Conservation (phyloP, 441 rosid genomes). For the Dalechampia spathulata region DNA sequence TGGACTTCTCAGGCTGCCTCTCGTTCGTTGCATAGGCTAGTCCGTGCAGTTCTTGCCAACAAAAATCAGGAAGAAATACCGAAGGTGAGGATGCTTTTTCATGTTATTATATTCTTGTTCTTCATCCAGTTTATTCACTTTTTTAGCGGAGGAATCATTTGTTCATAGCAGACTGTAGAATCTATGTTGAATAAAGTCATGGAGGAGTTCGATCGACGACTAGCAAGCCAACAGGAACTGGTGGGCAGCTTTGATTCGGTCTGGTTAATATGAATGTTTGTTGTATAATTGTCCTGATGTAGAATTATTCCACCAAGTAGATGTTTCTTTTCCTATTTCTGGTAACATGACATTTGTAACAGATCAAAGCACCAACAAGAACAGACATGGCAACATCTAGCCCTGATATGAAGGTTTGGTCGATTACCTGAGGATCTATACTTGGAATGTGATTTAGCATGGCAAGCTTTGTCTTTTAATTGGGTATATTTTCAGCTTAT, state of each 20-base stretch:
- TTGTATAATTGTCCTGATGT: not conserved
- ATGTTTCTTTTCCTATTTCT: slow-evolving; percentile 4
- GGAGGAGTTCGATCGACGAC: slow-evolving; percentile 75
- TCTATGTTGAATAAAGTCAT: slow-evolving; percentile 72
- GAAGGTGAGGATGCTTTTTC: slow-evolving; percentile 36
- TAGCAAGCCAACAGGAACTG: slow-evolving; percentile 49
- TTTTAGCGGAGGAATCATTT: slow-evolving; percentile 16
- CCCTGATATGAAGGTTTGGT: slow-evolving; percentile 13
- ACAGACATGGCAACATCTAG: slow-evolving; percentile 19
- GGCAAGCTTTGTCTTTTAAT: not conserved
- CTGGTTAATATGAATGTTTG: not conserved
- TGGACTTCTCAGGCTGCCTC: slow-evolving; percentile 41
- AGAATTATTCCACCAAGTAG: not conserved
- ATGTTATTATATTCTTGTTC: slow-evolving; percentile 3
- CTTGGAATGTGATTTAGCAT: slow-evolving; percentile 7
- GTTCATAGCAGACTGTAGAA: slow-evolving; percentile 62
- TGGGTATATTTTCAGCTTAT: slow-evolving; percentile 3
- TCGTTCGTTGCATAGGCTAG: slow-evolving; percentile 43
- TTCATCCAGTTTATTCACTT: too few relatives aligned
- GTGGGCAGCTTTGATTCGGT: slow-evolving; percentile 31
- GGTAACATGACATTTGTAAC: slow-evolving; percentile 14
- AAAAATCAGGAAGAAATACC: slow-evolving; percentile 83
- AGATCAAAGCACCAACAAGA: slow-evolving; percentile 46
- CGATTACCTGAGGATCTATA: too few relatives aligned
- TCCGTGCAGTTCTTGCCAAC: slow-evolving; percentile 56